Percentiles rank a stretch among this genome's conserved stretches.
Conservation (phyloP, 345 rosid genomes). For the Pugionium dolabratum region DNA sequence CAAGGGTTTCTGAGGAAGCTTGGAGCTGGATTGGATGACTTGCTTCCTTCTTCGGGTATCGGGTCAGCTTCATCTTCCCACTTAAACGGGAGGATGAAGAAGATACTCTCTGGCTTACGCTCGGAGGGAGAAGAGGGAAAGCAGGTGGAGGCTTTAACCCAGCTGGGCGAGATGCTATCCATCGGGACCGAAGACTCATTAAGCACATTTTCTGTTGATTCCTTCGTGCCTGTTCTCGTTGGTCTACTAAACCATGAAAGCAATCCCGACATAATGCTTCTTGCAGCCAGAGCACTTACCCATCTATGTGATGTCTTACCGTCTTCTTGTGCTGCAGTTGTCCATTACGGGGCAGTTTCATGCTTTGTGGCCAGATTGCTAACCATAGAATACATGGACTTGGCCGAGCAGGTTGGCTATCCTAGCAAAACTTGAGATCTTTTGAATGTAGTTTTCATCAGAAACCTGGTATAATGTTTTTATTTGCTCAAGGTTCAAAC, state of each 20-base stretch:
- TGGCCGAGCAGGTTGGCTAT: slow-evolving; percentile 90
- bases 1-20: slow-evolving; percentile 94
- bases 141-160: slow-evolving; percentile 97
- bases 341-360: slow-evolving; percentile 91
- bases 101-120: slow-evolving; percentile 87
- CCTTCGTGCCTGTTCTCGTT: slow-evolving; percentile 91
- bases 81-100: slow-evolving; percentile 81
- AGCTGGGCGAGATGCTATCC: slow-evolving; percentile 93
- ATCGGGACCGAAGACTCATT: slow-evolving; percentile 97
- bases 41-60: slow-evolving; percentile 76
- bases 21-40: slow-evolving; percentile 93
- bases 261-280: slow-evolving; percentile 97
- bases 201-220: slow-evolving; percentile 94
- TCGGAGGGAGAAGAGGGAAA: slow-evolving; percentile 96
- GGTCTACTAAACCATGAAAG: slow-evolving; percentile 91
- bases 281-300: slow-evolving; percentile 96
- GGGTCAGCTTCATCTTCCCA: slow-evolving; percentile 91
- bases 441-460: no score
- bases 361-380: slow-evolving; percentile 92
- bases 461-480: no score
- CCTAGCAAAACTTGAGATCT: no score
- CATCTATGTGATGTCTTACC: slow-evolving; percentile 97
- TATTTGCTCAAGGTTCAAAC: no score
- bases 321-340: slow-evolving; percentile 97
- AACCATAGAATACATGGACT: slow-evolving; percentile 97